Base-by-base conservation (phyloP, 257 asterid genomes). In the Gentiana straminea region DNA sequence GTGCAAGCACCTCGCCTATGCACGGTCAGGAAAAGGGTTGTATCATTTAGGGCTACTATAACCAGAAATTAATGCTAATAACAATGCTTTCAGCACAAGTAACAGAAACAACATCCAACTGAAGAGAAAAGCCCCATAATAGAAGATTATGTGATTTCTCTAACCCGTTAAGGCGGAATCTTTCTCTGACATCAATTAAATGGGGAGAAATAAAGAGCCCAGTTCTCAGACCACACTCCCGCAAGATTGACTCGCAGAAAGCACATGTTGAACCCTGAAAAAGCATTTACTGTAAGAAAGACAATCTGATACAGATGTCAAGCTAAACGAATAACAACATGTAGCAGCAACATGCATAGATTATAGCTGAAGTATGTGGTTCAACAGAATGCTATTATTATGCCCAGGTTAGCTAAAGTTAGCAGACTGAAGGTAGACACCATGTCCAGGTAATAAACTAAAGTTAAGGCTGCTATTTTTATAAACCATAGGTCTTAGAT, bases 191-290 rank as follows among this genome's bases (percentile, higher is more conserved):
- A 60, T 89, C 97, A 75, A 85, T 85, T 76, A 89, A 77, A 76
- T 89, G 95, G 4, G 97, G 97, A 47, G 97, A 89, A 70, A 89
- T 83, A 68, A 89, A 89, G 38, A 85, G 82, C 67, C 97, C 97
- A 57, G 97, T 89, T 71, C 72, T 78, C 71, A 83, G 74, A 64
- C 97, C 95, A 64, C 94, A 69, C 68, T 89, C 86, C 73, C 84
- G 76, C 67, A 89, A 59, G 65, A 89, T 81, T 47, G 95, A 88
- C 74, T 89, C 97, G 75, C 81, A 81, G 69, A 89, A 83, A 32
- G 92, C 62, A 55, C 95, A 89, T 0, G 97, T 89, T 33, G 95
- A 85, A 57, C 95, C 97, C 97, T 83, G 82, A 67, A 74, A 66
- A 52, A 59, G 46, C 53, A 75, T 71, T 35, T 55, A 63, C 58